Percentiles rank a stretch among this genome's conserved stretches.
Evolutionary conservation across 345 rosid genomes (phyloP).

Genomic region (Sisymbrium irio): DNA sequence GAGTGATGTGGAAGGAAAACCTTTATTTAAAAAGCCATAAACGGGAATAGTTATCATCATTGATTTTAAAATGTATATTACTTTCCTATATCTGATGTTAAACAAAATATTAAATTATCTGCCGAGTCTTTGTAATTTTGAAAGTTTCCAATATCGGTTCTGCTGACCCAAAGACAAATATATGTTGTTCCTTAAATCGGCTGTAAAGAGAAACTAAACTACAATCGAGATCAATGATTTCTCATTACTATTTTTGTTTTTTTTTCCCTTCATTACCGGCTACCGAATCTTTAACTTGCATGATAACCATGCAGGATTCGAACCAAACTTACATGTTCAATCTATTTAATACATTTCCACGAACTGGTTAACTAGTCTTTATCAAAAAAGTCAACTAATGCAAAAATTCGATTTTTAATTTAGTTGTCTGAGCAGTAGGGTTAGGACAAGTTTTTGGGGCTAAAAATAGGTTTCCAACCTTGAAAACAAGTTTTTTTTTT

Average conservation of each 20-base stretch:
- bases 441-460: background rate
- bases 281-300: no score
- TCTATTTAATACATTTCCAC: background rate
- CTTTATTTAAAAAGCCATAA: slow-evolving; percentile 14
- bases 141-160: background rate
- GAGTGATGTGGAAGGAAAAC: slow-evolving; percentile 13
- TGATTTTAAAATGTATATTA: background rate
- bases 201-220: background rate
- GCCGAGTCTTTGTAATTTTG: background rate
- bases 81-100: background rate
- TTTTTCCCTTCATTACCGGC: background rate
- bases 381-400: background rate
- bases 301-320: background rate
- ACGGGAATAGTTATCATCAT: background rate
- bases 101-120: background rate
- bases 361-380: background rate
- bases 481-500: no score
- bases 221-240: background rate
- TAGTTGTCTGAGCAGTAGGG: background rate
- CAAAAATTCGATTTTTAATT: background rate
- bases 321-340: background rate
- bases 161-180: background rate
- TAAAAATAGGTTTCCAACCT: background rate
- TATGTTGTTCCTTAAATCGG: background rate
- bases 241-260: background rate